A percentile compares a stretch with the other conserved stretches of the same genome.
Conservation (phyloP, 805 yeast species). For the Yarrowia alimentaria region DNA sequence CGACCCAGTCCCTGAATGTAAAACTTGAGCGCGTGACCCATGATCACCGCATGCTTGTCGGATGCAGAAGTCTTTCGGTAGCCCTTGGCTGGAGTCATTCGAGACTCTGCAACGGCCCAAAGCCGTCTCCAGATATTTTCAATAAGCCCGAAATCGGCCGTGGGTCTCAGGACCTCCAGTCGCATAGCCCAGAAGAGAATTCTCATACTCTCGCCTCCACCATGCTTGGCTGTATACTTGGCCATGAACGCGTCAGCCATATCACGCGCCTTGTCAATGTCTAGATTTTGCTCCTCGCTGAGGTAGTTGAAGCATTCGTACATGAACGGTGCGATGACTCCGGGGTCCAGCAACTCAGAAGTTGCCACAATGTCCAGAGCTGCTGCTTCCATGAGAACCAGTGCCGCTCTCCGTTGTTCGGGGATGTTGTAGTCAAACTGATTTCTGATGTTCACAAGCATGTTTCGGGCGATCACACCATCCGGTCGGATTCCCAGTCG, state of each 20-base stretch:
- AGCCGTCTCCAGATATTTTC: slow-evolving; percentile 3
- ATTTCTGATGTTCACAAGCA: slow-evolving; percentile 1
- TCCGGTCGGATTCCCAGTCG: background rate
- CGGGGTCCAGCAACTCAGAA: slow-evolving; percentile 3
- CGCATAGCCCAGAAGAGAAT: slow-evolving; percentile 2
- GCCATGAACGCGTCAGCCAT: slow-evolving; percentile 1
- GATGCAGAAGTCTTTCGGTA: slow-evolving; percentile 4
- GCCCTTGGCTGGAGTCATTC: background rate
- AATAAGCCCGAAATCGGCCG: background rate
- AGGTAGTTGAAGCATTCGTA: slow-evolving; percentile 1
- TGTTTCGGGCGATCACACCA: background rate
- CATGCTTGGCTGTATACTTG: slow-evolving; percentile 12
- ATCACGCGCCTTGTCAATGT: background rate
- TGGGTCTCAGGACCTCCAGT: background rate
- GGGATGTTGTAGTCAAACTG: background rate
- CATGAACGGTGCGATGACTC: slow-evolving; percentile 8
- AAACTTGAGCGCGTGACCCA: slow-evolving; percentile 14
- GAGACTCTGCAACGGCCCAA: background rate
- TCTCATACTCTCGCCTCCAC: slow-evolving; percentile 16
- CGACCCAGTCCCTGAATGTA: background rate
- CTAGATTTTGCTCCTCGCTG: background rate
- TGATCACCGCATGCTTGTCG: background rate
- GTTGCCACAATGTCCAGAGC: slow-evolving; percentile 1
- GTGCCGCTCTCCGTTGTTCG: background rate
- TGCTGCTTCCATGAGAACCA: slow-evolving; percentile 19